Evolutionary conservation across 345 rosid genomes (phyloP).

Genomic region (Streptanthus diversifolius): DNA sequence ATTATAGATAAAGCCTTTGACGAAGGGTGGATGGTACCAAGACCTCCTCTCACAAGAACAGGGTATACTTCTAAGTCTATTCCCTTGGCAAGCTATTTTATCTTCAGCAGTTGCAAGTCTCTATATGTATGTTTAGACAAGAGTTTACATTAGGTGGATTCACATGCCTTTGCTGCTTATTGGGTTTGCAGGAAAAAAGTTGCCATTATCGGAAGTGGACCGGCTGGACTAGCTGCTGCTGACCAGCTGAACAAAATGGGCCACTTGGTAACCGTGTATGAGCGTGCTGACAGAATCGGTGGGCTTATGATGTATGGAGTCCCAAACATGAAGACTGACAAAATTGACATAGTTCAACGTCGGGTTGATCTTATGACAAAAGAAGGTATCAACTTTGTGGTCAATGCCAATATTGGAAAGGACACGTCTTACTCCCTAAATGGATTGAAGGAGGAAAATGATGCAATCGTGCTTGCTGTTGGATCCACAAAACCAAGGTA

Average conservation of each 20-base stretch:
- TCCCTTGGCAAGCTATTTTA: neutral
- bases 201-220: constrained; percentile 93
- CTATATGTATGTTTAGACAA: neutral
- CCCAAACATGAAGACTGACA: constrained; percentile 99
- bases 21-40: constrained; percentile 98
- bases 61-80: constrained; percentile 50
- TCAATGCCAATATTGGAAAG: constrained; percentile 80
- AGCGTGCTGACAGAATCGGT: constrained; percentile 96
- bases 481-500: constrained; percentile 99
- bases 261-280: constrained; percentile 87
- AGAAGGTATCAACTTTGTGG: constrained; percentile 88
- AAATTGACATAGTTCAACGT: constrained; percentile 83
- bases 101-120: neutral
- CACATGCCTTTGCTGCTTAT: neutral
- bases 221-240: constrained; percentile 96
- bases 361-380: constrained; percentile 87
- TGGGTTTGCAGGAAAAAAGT: constrained; percentile 62
- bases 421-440: constrained; percentile 77
- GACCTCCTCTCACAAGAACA: constrained; percentile 81
- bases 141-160: neutral
- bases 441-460: constrained; percentile 65
- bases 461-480: constrained; percentile 84
- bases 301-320: constrained; percentile 99
- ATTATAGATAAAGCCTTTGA: constrained; percentile 94
- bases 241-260: constrained; percentile 97